phyloP scores from a whole-genome alignment of 75 land plant genomes.

The Isoetes taiwanensis region DNA sequence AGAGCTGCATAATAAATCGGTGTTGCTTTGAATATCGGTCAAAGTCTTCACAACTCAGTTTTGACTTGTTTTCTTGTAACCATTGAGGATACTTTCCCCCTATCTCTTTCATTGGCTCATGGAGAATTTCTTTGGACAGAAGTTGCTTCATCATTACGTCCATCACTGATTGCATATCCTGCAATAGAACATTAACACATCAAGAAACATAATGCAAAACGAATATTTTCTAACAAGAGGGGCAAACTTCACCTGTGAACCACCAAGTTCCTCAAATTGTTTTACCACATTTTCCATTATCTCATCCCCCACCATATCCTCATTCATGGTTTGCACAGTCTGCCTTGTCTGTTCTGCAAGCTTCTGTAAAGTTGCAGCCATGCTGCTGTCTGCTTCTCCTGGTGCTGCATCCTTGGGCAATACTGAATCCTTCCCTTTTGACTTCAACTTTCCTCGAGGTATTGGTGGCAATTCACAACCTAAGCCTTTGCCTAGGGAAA shows the following conservation, averaged over 20 bases:
- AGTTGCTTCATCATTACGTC: slow-evolving; percentile 97
- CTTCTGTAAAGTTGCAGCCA: slow-evolving; percentile 67
- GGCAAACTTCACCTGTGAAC: slow-evolving; percentile 44
- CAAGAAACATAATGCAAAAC: background rate
- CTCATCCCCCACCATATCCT: slow-evolving; percentile 22
- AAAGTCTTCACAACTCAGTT: slow-evolving; percentile 49
- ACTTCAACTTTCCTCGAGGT: slow-evolving; percentile 40
- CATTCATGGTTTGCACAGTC: slow-evolving; percentile 50
- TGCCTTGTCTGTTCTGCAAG: slow-evolving; percentile 76
- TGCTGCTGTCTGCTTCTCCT: slow-evolving; percentile 24
- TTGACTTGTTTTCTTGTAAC: slow-evolving; percentile 56
- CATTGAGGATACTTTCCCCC: slow-evolving; percentile 81
- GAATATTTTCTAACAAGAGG: background rate
- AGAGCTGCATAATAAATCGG: slow-evolving; percentile 56
- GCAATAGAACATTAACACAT: slow-evolving; percentile 6
- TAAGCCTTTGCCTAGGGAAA: slow-evolving; percentile 32
- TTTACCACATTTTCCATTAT: slow-evolving; percentile 77
- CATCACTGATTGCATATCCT: slow-evolving; percentile 89
- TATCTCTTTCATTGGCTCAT: slow-evolving; percentile 97
- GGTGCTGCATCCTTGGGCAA: slow-evolving; percentile 6
- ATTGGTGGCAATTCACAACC: slow-evolving; percentile 59
- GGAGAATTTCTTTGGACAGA: slow-evolving; percentile 80
- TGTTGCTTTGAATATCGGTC: slow-evolving; percentile 58
- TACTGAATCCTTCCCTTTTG: slow-evolving; percentile 26
- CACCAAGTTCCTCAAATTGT: slow-evolving; percentile 85